Evolutionary conservation across 129 eudicot species (phyloP).

Genomic region (Dittrichia graveolens): DNA sequence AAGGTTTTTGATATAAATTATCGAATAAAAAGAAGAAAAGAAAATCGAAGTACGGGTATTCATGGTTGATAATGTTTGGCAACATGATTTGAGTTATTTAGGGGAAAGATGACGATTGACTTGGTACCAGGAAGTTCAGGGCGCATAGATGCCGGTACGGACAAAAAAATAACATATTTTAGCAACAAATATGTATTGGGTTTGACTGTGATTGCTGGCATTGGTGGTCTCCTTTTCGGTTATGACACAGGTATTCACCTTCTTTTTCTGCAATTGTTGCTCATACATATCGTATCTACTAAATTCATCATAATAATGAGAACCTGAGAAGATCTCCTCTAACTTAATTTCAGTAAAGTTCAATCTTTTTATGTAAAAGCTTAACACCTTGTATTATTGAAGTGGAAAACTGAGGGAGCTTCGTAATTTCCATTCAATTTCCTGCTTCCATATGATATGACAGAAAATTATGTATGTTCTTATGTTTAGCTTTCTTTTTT

Average conservation of each 20-base stretch:
- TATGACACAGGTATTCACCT: slow-evolving; percentile 74
- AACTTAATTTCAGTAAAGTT: no score
- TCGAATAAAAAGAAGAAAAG: not conserved
- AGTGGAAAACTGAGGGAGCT: no score
- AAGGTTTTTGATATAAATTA: slow-evolving; percentile 7
- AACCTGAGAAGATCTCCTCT: no score
- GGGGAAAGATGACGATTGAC: slow-evolving; percentile 51
- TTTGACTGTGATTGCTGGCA: slow-evolving; percentile 85
- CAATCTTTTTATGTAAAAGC: no score
- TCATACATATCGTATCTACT: not conserved
- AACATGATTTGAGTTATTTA: not conserved
- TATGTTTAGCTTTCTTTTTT: no score
- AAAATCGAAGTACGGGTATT: not conserved
- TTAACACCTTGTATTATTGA: no score
- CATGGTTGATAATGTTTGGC: not conserved
- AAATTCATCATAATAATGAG: no score
- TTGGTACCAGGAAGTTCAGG: slow-evolving; percentile 70
- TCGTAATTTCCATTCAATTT: no score
- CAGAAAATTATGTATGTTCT: no score
- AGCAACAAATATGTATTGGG: slow-evolving; percentile 79
- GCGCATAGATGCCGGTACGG: slow-evolving; percentile 41
- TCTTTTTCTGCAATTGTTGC: not conserved
- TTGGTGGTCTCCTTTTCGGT: slow-evolving; percentile 92
- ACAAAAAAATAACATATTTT: slow-evolving; percentile 62
- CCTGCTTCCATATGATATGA: no score